phyloP scores from a whole-genome alignment of 148 eudicot species.

The Chenopodium album region DNA sequence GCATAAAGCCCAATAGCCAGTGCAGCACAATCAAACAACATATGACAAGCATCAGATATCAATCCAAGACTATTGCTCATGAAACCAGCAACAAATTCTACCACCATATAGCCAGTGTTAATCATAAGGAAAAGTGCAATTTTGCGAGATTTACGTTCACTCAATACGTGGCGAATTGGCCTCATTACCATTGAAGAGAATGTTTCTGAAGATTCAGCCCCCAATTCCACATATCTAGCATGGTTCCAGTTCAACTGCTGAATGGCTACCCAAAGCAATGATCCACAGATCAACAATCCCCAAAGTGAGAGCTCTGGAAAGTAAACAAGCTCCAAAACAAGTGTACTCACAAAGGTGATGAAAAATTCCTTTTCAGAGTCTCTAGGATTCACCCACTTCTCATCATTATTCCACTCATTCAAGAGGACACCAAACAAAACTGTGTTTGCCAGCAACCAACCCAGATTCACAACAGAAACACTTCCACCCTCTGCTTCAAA shows the following conservation, averaged over 20 bases:
- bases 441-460: conserved; percentile 89
- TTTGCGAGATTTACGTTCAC: conserved; percentile 94
- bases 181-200: conserved; percentile 55
- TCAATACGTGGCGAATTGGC: conserved; percentile 75
- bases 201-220: conserved; percentile 64
- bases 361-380: conserved; percentile 78
- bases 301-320: conserved; percentile 93
- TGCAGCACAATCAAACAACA: conserved; percentile 99
- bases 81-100: conserved; percentile 90
- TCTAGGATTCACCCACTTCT: conserved; percentile 49
- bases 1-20: conserved; percentile 95
- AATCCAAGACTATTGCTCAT: conserved; percentile 98
- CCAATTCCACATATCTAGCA: conserved; percentile 58
- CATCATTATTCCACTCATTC: conserved; percentile 80
- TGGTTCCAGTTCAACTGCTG: conserved; percentile 54
- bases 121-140: conserved; percentile 96
- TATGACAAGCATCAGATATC: conserved; percentile 98
- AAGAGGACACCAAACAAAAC: conserved; percentile 89
- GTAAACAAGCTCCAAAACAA: conserved; percentile 79
- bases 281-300: conserved; percentile 85
- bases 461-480: conserved; percentile 55
- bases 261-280: conserved; percentile 66
- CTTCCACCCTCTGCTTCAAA: conserved; percentile 81
- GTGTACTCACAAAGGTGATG: conserved; percentile 71
- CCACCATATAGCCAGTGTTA: conserved; percentile 90